phyloP scores from a whole-genome alignment of 148 eudicot genomes.

The Amaranthus hypochondriacus region DNA sequence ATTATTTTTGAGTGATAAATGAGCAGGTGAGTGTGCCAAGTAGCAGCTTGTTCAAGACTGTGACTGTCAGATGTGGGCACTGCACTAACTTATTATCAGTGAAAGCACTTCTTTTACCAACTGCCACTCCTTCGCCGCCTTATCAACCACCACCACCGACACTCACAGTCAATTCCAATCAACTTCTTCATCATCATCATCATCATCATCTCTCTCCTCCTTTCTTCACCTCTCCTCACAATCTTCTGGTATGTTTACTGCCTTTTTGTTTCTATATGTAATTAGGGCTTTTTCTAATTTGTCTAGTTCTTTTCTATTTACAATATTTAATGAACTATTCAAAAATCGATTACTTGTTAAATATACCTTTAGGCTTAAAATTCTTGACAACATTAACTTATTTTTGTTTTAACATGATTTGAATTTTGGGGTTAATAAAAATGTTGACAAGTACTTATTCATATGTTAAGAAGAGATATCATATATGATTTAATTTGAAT shows the following conservation, averaged over 20 bases:
- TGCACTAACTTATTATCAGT: conserved; percentile 80
- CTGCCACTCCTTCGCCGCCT: conserved; percentile 20
- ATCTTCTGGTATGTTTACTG: conserved; percentile 52
- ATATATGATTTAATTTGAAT: neutral
- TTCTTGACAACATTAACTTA: no score
- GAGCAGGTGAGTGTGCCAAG: conserved; percentile 91
- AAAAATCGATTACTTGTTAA: no score
- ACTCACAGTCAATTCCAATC: neutral
- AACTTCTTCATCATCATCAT: conserved; percentile 50
- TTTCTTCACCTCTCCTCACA: conserved; percentile 67
- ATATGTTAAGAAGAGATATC: no score
- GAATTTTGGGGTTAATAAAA: no score
- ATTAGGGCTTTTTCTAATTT: neutral
- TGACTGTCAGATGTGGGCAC: conserved; percentile 96
- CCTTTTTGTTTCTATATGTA: neutral
- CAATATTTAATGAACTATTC: neutral
- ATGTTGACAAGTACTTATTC: neutral
- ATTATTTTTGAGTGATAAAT: no score
- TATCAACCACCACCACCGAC: conserved; percentile 24
- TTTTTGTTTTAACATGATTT: no score
- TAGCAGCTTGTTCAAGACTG: conserved; percentile 85
- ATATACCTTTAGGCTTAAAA: no score
- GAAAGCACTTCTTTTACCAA: conserved; percentile 54
- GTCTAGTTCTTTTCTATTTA: neutral
- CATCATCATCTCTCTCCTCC: conserved; percentile 42